A percentile compares a stretch with the other conserved stretches of the same genome.
Conservation (phyloP, 139 green algal genomes). For the Chlamydomonas eustigma region DNA sequence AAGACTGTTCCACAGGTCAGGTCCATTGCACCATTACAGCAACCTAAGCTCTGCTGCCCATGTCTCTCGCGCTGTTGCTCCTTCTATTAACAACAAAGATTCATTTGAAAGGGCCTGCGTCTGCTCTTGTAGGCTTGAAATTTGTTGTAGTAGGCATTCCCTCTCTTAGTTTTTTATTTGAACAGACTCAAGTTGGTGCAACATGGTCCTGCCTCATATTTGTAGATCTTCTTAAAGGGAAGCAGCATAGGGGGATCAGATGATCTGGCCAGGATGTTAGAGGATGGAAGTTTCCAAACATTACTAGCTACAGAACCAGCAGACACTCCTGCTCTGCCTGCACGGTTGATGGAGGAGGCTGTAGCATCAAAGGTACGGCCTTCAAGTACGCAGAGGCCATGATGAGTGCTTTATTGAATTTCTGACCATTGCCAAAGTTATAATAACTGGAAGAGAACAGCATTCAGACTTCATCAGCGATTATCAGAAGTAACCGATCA, state of each 20-base stretch:
- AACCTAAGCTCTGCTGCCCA: neutral
- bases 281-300: conserved; percentile 34
- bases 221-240: conserved; percentile 72
- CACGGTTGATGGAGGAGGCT: neutral
- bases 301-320: conserved; percentile 19
- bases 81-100: neutral
- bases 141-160: no score
- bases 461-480: no score
- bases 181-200: no score
- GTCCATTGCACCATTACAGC: neutral
- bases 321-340: neutral
- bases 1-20: conserved; percentile 78
- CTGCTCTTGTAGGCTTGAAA: no score
- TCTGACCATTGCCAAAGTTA: no score
- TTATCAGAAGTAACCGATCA: no score
- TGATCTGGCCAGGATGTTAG: conserved; percentile 40
- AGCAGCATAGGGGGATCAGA: conserved; percentile 71
- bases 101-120: no score
- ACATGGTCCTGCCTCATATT: neutral
- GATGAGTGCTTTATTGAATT: no score
- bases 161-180: no score
- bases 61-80: neutral
- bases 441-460: no score
- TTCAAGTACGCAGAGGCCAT: no score
- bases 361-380: neutral